Evolutionary conservation across 2,329 filamentous ascomycete genomes (phyloP).

Genomic region (Penicillium sp.): DNA sequence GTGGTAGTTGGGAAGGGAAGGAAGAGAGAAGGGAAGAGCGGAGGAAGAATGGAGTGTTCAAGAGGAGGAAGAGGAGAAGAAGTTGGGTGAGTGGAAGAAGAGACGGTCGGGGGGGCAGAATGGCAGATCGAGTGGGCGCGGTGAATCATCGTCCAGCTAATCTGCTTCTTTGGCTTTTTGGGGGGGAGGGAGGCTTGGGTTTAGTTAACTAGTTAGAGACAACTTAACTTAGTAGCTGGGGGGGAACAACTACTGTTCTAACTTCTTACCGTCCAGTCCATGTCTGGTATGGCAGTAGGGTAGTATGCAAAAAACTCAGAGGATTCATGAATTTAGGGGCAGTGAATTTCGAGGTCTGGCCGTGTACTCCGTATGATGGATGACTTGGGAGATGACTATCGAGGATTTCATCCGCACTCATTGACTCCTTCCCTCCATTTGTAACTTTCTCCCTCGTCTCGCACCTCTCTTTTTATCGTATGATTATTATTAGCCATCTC

Average conservation of each 20-base stretch:
- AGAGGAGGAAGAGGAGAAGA: slow-evolving; percentile 4
- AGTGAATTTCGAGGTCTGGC: no score
- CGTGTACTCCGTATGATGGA: no score
- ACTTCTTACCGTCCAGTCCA: neutral
- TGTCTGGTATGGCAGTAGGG: neutral
- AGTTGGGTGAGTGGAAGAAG: neutral
- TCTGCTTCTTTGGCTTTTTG: neutral
- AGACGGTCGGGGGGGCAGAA: neutral
- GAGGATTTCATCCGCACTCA: neutral
- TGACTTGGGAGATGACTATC: neutral
- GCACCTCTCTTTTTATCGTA: neutral
- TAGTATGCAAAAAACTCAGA: neutral
- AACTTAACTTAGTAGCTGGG: neutral
- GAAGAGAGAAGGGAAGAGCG: slow-evolving; percentile 16
- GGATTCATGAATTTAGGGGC: no score
- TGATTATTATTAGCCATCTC: no score
- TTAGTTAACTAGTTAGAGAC: neutral
- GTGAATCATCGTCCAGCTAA: slow-evolving; percentile 5
- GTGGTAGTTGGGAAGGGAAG: neutral
- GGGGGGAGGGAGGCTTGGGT: neutral
- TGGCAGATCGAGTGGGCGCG: slow-evolving; percentile 2
- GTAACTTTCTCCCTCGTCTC: neutral
- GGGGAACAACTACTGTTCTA: neutral
- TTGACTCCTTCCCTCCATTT: neutral
- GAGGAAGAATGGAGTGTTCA: slow-evolving; percentile 20